Conservation (phyloP, 352 stramenopile species). For the Pythium myriotylum region DNA sequence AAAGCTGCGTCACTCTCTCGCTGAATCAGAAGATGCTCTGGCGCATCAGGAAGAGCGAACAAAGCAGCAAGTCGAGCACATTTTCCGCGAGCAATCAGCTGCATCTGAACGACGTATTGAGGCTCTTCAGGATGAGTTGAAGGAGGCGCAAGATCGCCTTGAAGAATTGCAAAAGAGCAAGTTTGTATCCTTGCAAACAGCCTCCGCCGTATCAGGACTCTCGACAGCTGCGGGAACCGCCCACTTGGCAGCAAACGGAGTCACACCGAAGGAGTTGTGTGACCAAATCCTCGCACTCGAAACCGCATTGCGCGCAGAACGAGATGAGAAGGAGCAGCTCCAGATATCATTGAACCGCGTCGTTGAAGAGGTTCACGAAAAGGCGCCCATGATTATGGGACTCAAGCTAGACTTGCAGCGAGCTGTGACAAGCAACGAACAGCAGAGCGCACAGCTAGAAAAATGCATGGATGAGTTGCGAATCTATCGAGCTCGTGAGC, state of each 20-base stretch:
- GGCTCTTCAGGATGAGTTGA: constrained; percentile 55
- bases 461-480: constrained; percentile 66
- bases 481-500: constrained; percentile 76
- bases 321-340: constrained; percentile 84
- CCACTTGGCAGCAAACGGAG: constrained; percentile 63
- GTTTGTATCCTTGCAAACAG: constrained; percentile 51
- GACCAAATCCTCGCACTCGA: constrained; percentile 88
- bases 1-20: constrained; percentile 55
- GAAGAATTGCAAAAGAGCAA: constrained; percentile 72
- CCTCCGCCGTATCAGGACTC: constrained; percentile 54
- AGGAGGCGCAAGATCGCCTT: constrained; percentile 53
- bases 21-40: constrained; percentile 62
- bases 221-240: constrained; percentile 63
- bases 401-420: constrained; percentile 91
- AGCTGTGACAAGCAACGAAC: constrained; percentile 80
- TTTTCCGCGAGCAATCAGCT: constrained; percentile 74
- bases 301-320: constrained; percentile 78
- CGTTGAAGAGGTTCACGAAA: constrained; percentile 91
- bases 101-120: constrained; percentile 59
- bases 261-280: constrained; percentile 91
- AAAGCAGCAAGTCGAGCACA: constrained; percentile 67
- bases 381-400: constrained; percentile 88
- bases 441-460: constrained; percentile 74
- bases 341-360: constrained; percentile 92
- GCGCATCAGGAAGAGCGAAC: constrained; percentile 65